Evolutionary conservation across 495 filamentous ascomycete genomes (phyloP).

Genomic region (Stereocaulon alpinum): DNA sequence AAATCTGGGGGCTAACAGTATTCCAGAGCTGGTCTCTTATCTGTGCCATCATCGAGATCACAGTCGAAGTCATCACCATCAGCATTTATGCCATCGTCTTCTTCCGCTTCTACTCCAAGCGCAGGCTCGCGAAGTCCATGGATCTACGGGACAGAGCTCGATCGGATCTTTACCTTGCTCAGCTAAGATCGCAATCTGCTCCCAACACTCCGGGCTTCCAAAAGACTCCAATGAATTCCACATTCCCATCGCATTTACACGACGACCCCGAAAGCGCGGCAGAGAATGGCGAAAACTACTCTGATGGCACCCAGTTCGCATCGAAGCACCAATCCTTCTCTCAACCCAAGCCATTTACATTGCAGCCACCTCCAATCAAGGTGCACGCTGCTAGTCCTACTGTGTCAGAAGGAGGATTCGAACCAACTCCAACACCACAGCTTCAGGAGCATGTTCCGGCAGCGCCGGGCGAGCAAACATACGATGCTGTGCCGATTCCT

Average conservation of each 20-base stretch:
- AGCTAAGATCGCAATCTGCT: slow-evolving; percentile 82
- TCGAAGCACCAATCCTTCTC: slow-evolving; percentile 30
- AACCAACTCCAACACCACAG: slow-evolving; percentile 22
- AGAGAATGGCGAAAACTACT: slow-evolving; percentile 43
- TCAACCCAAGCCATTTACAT: slow-evolving; percentile 59
- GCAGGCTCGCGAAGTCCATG: slow-evolving; percentile 90
- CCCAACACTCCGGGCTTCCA: slow-evolving; percentile 89
- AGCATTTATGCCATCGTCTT: slow-evolving; percentile 86
- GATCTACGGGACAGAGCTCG: slow-evolving; percentile 87
- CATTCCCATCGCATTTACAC: slow-evolving; percentile 27
- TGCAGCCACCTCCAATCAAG: slow-evolving; percentile 72
- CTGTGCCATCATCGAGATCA: slow-evolving; percentile 94
- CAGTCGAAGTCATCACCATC: slow-evolving; percentile 85
- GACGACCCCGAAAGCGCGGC: slow-evolving; percentile 43
- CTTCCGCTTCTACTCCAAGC: slow-evolving; percentile 94
- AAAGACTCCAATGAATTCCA: slow-evolving; percentile 42
- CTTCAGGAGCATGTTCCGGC: slow-evolving; percentile 33
- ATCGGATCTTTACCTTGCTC: slow-evolving; percentile 89
- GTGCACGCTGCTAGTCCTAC: slow-evolving; percentile 69
- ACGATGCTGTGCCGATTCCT: slow-evolving; percentile 44
- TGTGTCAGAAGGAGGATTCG: slow-evolving; percentile 47
- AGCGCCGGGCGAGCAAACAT: slow-evolving; percentile 41
- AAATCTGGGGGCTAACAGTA: slow-evolving; percentile 20
- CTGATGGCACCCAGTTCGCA: slow-evolving; percentile 40
- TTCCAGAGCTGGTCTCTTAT: slow-evolving; percentile 84